Evolutionary conservation across 257 asterid genomes (phyloP).

Genomic region (Nyctanthes arbortristis): DNA sequence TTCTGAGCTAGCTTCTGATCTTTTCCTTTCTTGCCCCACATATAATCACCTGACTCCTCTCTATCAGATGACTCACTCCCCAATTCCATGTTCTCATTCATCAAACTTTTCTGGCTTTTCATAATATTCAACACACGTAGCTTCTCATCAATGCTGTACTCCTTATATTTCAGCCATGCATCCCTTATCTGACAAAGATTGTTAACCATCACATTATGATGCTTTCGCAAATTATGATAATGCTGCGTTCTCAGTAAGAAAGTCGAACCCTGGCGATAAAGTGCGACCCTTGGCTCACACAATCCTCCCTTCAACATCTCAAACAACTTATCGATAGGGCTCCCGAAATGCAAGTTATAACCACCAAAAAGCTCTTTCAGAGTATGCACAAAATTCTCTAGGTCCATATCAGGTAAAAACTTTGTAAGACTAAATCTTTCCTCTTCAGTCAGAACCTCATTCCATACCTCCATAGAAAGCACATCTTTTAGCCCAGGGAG

Average conservation of each 20-base stretch:
- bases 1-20: conserved; percentile 62
- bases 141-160: conserved; percentile 94
- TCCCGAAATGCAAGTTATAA: conserved; percentile 80
- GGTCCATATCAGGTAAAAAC: conserved; percentile 96
- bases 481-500: conserved; percentile 77
- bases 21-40: conserved; percentile 73
- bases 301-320: conserved; percentile 91
- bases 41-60: conserved; percentile 72
- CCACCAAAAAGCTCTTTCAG: conserved; percentile 82
- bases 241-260: conserved; percentile 80
- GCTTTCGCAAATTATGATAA: conserved; percentile 74
- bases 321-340: conserved; percentile 68
- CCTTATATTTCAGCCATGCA: conserved; percentile 84
- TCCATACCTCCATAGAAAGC: conserved; percentile 92
- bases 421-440: conserved; percentile 78
- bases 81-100: conserved; percentile 86
- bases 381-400: conserved; percentile 70
- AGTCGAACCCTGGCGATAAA: conserved; percentile 83
- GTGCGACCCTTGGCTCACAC: conserved; percentile 98
- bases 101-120: conserved; percentile 89
- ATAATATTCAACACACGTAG: conserved; percentile 85
- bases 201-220: conserved; percentile 76
- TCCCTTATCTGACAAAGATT: conserved; percentile 91
- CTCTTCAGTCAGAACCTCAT: conserved; percentile 82
- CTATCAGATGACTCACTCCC: conserved; percentile 78